phyloP scores from a whole-genome alignment of 1,284 basidiomycete species.

The Fistulina hepatica region DNA sequence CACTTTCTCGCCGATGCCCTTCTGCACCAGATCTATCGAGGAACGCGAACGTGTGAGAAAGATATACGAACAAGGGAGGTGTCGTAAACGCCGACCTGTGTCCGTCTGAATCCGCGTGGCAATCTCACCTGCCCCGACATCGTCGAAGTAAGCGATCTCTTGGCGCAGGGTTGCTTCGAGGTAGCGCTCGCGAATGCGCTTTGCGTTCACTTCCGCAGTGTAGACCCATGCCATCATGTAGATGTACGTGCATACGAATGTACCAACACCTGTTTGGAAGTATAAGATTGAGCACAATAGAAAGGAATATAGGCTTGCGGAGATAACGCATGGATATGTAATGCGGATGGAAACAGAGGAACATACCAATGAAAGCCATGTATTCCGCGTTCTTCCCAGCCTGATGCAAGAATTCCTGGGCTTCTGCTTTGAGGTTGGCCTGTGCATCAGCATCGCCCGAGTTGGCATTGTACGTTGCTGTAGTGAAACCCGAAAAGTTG shows the following conservation, averaged over 20 bases:
- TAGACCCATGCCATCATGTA: conserved; percentile 88
- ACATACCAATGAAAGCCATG: conserved; percentile 59
- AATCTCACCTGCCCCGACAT: conserved; percentile 89
- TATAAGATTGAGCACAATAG: conserved; percentile 2
- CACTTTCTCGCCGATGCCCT: conserved; percentile 85
- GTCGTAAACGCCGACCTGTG: conserved; percentile 57
- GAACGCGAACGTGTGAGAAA: no score
- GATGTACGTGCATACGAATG: conserved; percentile 54
- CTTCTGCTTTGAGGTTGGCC: conserved; percentile 29
- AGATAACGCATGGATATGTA: conserved; percentile 32
- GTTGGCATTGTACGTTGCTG: conserved; percentile 20
- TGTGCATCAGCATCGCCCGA: conserved; percentile 19
- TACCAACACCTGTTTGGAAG: conserved; percentile 41
- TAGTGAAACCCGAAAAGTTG: conserved; percentile 58
- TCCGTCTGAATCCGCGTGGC: conserved; percentile 92
- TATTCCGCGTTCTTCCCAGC: conserved; percentile 53
- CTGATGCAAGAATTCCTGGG: conserved; percentile 37
- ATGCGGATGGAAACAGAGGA: conserved; percentile 24
- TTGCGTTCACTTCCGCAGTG: conserved; percentile 81
- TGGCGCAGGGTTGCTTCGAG: conserved; percentile 71
- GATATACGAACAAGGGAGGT: conserved; percentile 41
- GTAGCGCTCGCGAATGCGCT: conserved; percentile 70
- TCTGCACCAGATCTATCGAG: conserved; percentile 75
- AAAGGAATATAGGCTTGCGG: conserved; percentile 22
- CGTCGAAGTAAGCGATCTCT: conserved; percentile 86